These are phyloP conservation scores for Fusarium equiseti DNA, from an alignment of 2,329 filamentous ascomycete genomes.

Conservation along the genomic window DNA sequence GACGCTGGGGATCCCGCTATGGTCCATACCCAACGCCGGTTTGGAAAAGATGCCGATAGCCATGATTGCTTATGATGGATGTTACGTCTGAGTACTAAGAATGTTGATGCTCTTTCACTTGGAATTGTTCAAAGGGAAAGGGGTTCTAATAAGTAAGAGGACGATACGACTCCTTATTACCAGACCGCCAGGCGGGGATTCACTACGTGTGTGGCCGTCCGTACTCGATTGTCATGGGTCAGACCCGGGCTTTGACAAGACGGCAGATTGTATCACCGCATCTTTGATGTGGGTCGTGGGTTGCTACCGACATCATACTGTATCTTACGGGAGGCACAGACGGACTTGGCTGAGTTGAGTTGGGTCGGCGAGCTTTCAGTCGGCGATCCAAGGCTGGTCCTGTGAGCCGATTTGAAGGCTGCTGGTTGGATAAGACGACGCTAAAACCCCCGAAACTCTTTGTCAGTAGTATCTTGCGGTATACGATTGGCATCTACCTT, in stretches of 20 bases:
- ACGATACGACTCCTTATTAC: conserved; percentile 44
- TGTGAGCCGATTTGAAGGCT: conserved; percentile 41
- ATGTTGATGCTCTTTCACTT: conserved; percentile 20
- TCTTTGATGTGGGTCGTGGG: conserved; percentile 45
- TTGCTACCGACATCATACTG: conserved; percentile 31
- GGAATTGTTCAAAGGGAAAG: conserved; percentile 15
- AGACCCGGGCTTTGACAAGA: conserved; percentile 41
- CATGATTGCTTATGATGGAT: conserved; percentile 48
- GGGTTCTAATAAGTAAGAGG: conserved; percentile 26
- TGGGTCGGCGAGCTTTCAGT: conserved; percentile 10
- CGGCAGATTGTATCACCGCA: conserved; percentile 50
- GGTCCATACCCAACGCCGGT: conserved; percentile 30
- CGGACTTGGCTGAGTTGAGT: conserved; percentile 30
- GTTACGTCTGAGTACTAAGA: conserved; percentile 29
- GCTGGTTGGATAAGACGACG: conserved; percentile 48
- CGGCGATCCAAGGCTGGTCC: conserved; percentile 40
- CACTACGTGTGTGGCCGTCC: conserved; percentile 38
- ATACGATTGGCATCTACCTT: conserved; percentile 17
- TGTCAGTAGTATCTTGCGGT: conserved; percentile 26
- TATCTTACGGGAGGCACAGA: conserved; percentile 30
- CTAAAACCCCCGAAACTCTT: conserved; percentile 39
- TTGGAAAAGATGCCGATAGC: conserved; percentile 52
- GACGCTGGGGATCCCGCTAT: conserved; percentile 39
- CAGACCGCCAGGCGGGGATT: conserved; percentile 44
- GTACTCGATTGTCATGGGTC: conserved; percentile 44